Base-by-base conservation (phyloP, 106 monocot species). In the Amphibolis antarctica region DNA sequence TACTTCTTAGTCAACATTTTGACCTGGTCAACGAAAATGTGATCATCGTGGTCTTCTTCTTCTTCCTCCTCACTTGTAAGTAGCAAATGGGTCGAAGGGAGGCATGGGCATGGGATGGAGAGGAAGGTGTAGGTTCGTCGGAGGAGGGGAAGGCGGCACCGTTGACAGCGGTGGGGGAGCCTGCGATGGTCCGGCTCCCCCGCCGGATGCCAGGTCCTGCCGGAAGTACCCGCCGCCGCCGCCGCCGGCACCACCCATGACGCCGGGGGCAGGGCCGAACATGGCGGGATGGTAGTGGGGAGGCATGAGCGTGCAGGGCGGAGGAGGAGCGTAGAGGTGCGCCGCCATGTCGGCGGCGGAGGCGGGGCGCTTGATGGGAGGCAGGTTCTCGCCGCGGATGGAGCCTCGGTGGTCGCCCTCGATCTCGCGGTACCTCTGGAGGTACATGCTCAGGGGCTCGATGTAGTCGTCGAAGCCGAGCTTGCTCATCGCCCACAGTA, bases 381-480 rank as follows among this genome's bases (percentile, higher is more conserved):
- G 71, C 3, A 70, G 62, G 23, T 72, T 45, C 29, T 74, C 79
- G 9, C 69, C 70, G 11, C 79, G 62, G 44, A 70, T 50, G 22
- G 74, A 66, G 13, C 78, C 79, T 15, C 74, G 69, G 79, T 70
- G 69, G 49, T 74, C 79, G 3, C 79, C 79, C 23, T 79, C 79
- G 27, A 70, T 27, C 69, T 79, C 74, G 17, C 79, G 76, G 60
- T 81, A 81, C 4, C 76, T 63, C 11, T 76, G 72, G 15, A 81
- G 69, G 72, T 73, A 81, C 18, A 76, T 15, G 29, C 57, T 65
- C 28, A 81, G 69, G 20, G 81, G 76, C 26, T 67, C 68, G 51
- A 81, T 69, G 64, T 81, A 81, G 64, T 81, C 73, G 44, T 81
- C 72, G 63, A 81, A 81, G 2, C 81, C 81, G 0, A 81, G 76